Conservation (phyloP, 257 asterid species). For the Nicotiana noctiflora region DNA sequence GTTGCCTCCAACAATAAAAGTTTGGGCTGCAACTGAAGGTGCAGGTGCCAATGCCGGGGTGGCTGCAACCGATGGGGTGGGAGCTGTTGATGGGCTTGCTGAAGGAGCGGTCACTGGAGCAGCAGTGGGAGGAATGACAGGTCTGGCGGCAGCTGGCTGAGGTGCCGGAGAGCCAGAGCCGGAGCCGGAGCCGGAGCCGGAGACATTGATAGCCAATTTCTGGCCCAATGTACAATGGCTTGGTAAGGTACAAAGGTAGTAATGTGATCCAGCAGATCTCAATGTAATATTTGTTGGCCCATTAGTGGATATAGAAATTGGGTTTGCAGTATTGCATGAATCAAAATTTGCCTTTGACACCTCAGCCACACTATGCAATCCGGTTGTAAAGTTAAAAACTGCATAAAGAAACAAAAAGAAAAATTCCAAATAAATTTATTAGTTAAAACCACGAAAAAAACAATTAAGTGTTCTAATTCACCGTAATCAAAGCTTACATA, state of each 20-base stretch:
- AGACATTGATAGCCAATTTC: constrained; percentile 57
- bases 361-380: constrained; percentile 46
- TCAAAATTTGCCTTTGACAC: constrained; percentile 35
- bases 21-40: constrained; percentile 23
- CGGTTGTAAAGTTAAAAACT: constrained; percentile 63
- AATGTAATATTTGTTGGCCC: constrained; percentile 51
- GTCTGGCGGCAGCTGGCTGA: not conserved
- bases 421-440: not conserved
- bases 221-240: constrained; percentile 47
- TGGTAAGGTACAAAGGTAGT: constrained; percentile 42
- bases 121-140: not conserved
- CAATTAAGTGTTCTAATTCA: not conserved
- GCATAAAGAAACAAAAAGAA: not conserved
- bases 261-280: constrained; percentile 44
- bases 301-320: constrained; percentile 29
- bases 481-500: too few relatives aligned
- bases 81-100: constrained; percentile 14
- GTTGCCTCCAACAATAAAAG: constrained; percentile 50
- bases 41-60: constrained; percentile 21
- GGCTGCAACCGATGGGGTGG: constrained; percentile 14
- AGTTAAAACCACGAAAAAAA: not conserved
- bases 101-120: constrained; percentile 14
- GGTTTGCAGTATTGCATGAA: constrained; percentile 40
- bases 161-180: constrained; percentile 30
- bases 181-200: too few relatives aligned